Evolutionary conservation across 495 filamentous ascomycete genomes (phyloP), one percentile per base, ranked within the genome.

Genomic region (Aspergillus sclerotiicarbonarius): DNA sequence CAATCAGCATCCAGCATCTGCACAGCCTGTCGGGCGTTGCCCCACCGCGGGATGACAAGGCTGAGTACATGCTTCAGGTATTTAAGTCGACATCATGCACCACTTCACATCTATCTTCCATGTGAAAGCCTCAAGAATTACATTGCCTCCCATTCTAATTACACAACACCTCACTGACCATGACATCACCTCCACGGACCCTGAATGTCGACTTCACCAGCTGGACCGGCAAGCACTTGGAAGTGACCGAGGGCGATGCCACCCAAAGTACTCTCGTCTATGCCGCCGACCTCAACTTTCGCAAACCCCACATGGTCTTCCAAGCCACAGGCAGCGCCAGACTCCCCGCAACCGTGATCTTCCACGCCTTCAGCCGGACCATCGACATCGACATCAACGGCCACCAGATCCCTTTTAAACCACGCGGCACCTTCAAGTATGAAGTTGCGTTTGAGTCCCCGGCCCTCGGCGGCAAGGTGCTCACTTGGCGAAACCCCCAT

Each of bases 271-370:
- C 61, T 8, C 47, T 59, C 12, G 48, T 59, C 46, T 63, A 63
- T 30, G 37, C 45, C 2, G 61, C 56, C 2, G 57, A 59, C 25
- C 56, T 59, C 47, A 59, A 59, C 20, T 30, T 29, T 13, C 53
- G 56, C 46, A 59, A 59, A 30, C 61, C 61, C 13, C 51, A 63
- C 25, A 59, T 63, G 61, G 33, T 57, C 46, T 58, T 62, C 56
- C 46, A 55, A 25, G 52, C 56, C 18, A 35, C 16, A 7, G 53
- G 47, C 15, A 59, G 30, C 18, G 51, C 55, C 2, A 6, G 30
- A 6, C 51, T 57, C n/a, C 56, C 54, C 16, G 60, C 60, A 35
- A 62, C 60, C 0, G 60, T 59, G 25, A 33, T 13, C 35, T 63
- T 59, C 52, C 61, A 58, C 47, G 33, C 9, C 35, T 59, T 59